These are phyloP conservation scores for Ilex aquifolium DNA, from an alignment of 257 asterid species.

Conservation along the genomic window DNA sequence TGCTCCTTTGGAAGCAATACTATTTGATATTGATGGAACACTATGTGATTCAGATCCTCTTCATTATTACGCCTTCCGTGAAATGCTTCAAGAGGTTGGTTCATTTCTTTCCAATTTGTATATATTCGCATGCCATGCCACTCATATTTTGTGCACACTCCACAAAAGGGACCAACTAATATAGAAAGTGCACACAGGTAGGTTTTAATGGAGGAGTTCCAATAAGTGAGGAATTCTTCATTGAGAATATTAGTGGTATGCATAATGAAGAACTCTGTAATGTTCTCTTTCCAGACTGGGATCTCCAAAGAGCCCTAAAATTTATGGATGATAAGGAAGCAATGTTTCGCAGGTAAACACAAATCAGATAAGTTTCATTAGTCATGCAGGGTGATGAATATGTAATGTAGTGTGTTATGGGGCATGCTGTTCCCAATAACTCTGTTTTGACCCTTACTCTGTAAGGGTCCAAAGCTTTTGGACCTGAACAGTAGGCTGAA, in stretches of 20 bases:
- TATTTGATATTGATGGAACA: slow-evolving; percentile 87
- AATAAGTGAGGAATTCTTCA: slow-evolving; percentile 63
- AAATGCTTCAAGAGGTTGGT: slow-evolving; percentile 79
- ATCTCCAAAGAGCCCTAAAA: slow-evolving; percentile 37
- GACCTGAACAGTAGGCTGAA: too few relatives aligned
- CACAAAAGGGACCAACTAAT: not conserved
- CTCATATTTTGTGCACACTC: not conserved
- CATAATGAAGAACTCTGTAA: slow-evolving; percentile 68
- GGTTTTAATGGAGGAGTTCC: slow-evolving; percentile 77
- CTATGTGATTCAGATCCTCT: slow-evolving; percentile 77
- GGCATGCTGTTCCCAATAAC: too few relatives aligned
- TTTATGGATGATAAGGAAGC: slow-evolving; percentile 74
- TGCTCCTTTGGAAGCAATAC: slow-evolving; percentile 67
- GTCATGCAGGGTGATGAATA: too few relatives aligned
- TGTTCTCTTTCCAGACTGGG: slow-evolving; percentile 55
- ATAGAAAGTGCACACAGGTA: slow-evolving; percentile 27
- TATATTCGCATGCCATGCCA: not conserved
- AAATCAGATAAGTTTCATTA: not conserved
- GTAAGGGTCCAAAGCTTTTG: not conserved
- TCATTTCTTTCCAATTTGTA: not conserved
- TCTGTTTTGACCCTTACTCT: not conserved
- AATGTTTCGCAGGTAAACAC: slow-evolving; percentile 59
- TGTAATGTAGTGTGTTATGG: too few relatives aligned
- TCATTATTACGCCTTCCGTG: slow-evolving; percentile 69
- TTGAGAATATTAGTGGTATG: slow-evolving; percentile 56